phyloP scores from a whole-genome alignment of 257 asterid species.

The Gentiana straminea region DNA sequence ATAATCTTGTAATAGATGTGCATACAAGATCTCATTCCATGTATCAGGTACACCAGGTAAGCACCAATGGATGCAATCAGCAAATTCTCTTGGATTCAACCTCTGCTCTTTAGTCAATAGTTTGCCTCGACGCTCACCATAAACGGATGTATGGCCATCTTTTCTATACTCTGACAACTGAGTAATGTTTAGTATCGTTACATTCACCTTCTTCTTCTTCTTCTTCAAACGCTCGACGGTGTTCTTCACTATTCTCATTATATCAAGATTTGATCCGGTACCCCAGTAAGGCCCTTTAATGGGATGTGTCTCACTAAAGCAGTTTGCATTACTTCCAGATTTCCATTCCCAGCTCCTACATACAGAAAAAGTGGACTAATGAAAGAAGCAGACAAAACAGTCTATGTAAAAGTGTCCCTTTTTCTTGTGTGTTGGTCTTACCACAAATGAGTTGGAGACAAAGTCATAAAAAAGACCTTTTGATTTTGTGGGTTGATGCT shows the following conservation, averaged over 20 bases:
- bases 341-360: constrained; percentile 95
- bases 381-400: not conserved
- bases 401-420: not conserved
- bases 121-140: constrained; percentile 72
- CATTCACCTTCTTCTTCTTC: constrained; percentile 13
- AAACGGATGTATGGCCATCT: constrained; percentile 73
- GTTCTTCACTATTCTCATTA: constrained; percentile 52
- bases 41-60: constrained; percentile 86
- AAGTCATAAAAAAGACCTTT: constrained; percentile 56
- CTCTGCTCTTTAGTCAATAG: constrained; percentile 64
- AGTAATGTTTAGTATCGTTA: constrained; percentile 55
- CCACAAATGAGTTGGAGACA: constrained; percentile 95
- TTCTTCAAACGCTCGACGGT: constrained; percentile 23
- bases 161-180: constrained; percentile 77
- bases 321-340: constrained; percentile 65
- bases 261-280: constrained; percentile 63
- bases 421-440: constrained; percentile 9
- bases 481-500: constrained; percentile 36
- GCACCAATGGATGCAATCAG: constrained; percentile 99
- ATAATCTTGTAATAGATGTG: constrained; percentile 65
- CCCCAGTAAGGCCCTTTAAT: constrained; percentile 67
- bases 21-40: constrained; percentile 76
- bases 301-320: constrained; percentile 65
- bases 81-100: constrained; percentile 51
- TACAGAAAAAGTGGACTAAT: not conserved